A percentile compares a stretch with the other conserved stretches of the same genome.
Conservation (phyloP, 305 asterid species). For the Solanum aculeatissimum region DNA sequence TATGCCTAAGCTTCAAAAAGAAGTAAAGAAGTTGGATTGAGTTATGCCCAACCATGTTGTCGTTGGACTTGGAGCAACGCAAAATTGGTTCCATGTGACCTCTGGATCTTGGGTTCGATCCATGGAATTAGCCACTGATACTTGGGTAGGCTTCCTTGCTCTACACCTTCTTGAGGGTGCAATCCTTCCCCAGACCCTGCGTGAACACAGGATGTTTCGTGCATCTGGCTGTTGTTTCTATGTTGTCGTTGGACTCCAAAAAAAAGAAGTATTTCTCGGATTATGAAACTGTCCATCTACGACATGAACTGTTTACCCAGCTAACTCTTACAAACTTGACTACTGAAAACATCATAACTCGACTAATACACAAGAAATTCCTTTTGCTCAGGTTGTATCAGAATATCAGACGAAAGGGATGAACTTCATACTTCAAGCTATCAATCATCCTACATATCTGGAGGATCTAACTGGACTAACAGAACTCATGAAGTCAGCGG, state of each 20-base stretch:
- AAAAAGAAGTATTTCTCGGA: background rate
- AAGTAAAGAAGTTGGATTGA: background rate
- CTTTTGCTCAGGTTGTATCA: slow-evolving; percentile 43
- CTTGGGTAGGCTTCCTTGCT: background rate
- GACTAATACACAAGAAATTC: background rate
- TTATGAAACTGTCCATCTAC: background rate
- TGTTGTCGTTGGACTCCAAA: background rate
- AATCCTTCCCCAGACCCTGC: background rate
- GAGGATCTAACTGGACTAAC: slow-evolving; percentile 90
- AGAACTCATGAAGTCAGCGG: slow-evolving; percentile 66
- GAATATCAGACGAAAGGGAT: slow-evolving; percentile 60
- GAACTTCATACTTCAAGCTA: slow-evolving; percentile 72
- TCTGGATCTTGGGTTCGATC: background rate
- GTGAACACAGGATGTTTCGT: background rate
- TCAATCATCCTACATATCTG: slow-evolving; percentile 81
- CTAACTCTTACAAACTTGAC: background rate
- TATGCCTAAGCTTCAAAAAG: background rate
- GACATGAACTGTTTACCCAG: background rate
- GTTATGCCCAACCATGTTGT: background rate
- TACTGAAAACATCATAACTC: background rate
- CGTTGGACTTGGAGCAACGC: background rate
- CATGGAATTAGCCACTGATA: background rate
- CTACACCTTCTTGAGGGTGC: background rate
- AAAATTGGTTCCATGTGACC: background rate
- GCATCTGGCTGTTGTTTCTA: background rate